Evolutionary conservation across 2,329 filamentous ascomycete species (phyloP), one percentile per base, ranked within the genome.

Genomic region (Hypoxylon sp.): DNA sequence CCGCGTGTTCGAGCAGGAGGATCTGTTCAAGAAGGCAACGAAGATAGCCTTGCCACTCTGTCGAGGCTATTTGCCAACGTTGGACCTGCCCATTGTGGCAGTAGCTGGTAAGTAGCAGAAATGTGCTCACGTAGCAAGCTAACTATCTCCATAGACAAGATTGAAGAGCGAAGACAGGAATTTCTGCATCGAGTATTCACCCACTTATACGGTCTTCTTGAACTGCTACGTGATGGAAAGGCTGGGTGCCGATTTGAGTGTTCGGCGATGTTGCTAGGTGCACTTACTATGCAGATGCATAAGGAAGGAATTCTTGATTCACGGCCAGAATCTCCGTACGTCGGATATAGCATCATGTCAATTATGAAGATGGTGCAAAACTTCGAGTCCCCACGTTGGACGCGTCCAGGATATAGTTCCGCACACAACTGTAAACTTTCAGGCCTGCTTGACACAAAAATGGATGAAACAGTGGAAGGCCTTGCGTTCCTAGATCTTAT

Each of bases 191-290:
- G 17, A 7, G n/a, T 53, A 20, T 51, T 66, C 13, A 25, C 33
- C 25, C 17, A n/a, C 14, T 17, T 61, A 5, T n/a, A 57, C 17
- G 8, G 14, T n/a, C 10, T 51, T 30, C n/a, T 49, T 17, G 14
- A 6, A 11, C 17, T 14, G 14, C 37, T 63, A 6, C 31, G 40
- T 22, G 27, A 49, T 35, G 27, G 49, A 6, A n/a, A 17, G 3
- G 31, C 20, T 20, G 64, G 64, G 33, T 67, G 64, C 33, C 31
- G 22, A 42, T 59, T 64, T 30, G 31, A 54, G 10, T 67, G 64
- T 37, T 64, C 64, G 31, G 49, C 64, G 7, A 60, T 67, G 14
- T 8, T 64, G 8, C 37, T 67, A 10, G 64, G 64, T 5, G 54
- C 59, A 1, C 60, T 67, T 30, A 56, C 25, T 8, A 56, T 27